Percentiles rank a stretch among this genome's conserved stretches.
Conservation (phyloP, 2,329 filamentous ascomycete genomes). For the Huntiella abstrusa region DNA sequence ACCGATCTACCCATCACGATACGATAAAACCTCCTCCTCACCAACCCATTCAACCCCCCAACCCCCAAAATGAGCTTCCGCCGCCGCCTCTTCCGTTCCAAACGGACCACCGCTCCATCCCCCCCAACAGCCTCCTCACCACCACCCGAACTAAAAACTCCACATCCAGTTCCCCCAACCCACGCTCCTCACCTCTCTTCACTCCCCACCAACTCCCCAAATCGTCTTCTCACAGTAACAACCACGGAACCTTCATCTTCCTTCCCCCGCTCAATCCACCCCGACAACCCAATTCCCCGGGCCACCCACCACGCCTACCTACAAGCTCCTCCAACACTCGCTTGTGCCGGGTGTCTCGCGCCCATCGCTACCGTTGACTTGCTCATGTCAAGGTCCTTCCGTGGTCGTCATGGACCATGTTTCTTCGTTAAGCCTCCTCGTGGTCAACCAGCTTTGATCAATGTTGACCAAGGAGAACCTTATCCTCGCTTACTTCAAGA, state of each 20-base stretch:
- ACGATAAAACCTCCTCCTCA: too few relatives aligned
- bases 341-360: slow-evolving; percentile 20
- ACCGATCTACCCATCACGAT: background rate
- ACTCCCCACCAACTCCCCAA: too few relatives aligned
- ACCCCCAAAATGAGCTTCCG: background rate
- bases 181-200: too few relatives aligned
- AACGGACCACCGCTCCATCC: background rate
- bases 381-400: slow-evolving; percentile 23
- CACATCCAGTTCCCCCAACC: too few relatives aligned
- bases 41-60: too few relatives aligned
- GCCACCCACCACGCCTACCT: slow-evolving; percentile 14
- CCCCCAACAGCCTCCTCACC: background rate
- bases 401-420: slow-evolving; percentile 44
- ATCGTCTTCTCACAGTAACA: too few relatives aligned
- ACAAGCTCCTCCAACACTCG: slow-evolving; percentile 12
- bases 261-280: slow-evolving; percentile 1
- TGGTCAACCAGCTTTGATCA: slow-evolving; percentile 23
- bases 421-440: slow-evolving; percentile 33
- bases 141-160: background rate
- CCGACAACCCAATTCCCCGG: slow-evolving; percentile 7
- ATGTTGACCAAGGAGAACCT: slow-evolving; percentile 34
- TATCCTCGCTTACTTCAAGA: slow-evolving; percentile 42
- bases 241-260: background rate
- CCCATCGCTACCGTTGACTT: background rate
- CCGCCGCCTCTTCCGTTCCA: background rate